Base-by-base conservation (phyloP, 352 stramenopile species). In the Phytopythium oedochilum region DNA sequence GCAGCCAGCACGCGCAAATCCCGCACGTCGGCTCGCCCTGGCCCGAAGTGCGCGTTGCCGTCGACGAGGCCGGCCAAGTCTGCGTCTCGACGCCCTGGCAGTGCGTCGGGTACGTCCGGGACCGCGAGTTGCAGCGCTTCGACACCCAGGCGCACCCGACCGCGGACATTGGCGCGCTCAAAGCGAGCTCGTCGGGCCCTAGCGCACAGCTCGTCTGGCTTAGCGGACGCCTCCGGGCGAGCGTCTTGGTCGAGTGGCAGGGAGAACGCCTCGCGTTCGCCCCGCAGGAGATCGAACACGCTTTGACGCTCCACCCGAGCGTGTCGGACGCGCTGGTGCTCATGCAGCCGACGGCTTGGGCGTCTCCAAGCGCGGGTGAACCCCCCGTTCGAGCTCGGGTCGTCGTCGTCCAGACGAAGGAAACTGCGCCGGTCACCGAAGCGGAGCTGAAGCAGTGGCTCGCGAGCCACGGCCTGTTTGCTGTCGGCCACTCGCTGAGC, bases 41-140 rank as follows among this genome's bases (percentile, higher is more conserved):
- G 83, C 82, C 78, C 32, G 86, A 82, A 5, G 80, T 92, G 22
- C 62, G 78, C 29, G 72, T 73, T 15, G 56, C 67, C 17, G 64
- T 78, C 7, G 69, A 78, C 14, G 53, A 69, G 3, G 70, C 73
- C 46, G 70, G 71, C 9, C 82, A 95, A 67, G 71, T 94, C 23
- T 59, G 79, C 25, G 74, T 94, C n/a, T 72, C 66, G 52, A 94
- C 86, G 12, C 86, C 86, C 15, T 96, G 84, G 83, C 83, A 94
- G 55, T 79, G 75, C 25, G 54, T 79, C 26, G 86, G 86, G 0
- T 96, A 96, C 60, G 74, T 94, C 5, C 71, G 73, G 29, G 50
- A 83, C 18, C 44, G 67, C n/a, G 39, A 51, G 20, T 64, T 96
- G 5, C 53, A 78, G 34, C 73, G 70, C 28, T 78, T 77, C 48